Conservation (phyloP, 768 basidiomycete species). For the Hygrophoropsis aurantiaca region DNA sequence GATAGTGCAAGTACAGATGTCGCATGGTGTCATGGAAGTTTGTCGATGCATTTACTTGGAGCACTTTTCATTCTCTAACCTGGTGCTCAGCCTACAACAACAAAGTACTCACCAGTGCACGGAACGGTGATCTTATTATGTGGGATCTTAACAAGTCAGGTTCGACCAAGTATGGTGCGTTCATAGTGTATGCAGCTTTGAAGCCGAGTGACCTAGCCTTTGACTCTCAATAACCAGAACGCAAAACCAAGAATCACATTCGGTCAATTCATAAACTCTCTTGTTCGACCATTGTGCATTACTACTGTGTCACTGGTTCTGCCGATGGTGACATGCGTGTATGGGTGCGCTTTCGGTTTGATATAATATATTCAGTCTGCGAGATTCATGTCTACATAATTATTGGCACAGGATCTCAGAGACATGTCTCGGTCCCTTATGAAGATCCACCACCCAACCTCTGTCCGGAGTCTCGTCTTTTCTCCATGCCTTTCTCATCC, state of each 20-base stretch:
- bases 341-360: slow-evolving; percentile 52
- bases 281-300: slow-evolving; percentile 63
- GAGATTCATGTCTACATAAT: neutral
- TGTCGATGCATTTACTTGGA: slow-evolving; percentile 20
- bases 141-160: slow-evolving; percentile 77
- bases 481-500: slow-evolving; percentile 67
- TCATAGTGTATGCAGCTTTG: neutral
- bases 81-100: slow-evolving; percentile 55
- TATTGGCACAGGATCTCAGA: slow-evolving; percentile 59
- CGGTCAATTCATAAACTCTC: slow-evolving; percentile 72
- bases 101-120: slow-evolving; percentile 77
- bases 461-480: slow-evolving; percentile 68
- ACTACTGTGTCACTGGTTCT: slow-evolving; percentile 78
- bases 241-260: slow-evolving; percentile 64
- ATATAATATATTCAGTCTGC: neutral
- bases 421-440: slow-evolving; percentile 68
- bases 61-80: slow-evolving; percentile 2
- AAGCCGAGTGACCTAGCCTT: neutral
- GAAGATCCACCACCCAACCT: slow-evolving; percentile 67
- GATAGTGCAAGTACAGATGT: slow-evolving; percentile 79
- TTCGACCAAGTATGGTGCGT: slow-evolving; percentile 67
- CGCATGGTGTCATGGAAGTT: slow-evolving; percentile 74
- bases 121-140: slow-evolving; percentile 81
- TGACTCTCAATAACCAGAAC: slow-evolving; percentile 43
- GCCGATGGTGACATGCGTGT: slow-evolving; percentile 79